Evolutionary conservation across 306 rosid genomes (phyloP).

Genomic region (Glycine tomentella): DNA sequence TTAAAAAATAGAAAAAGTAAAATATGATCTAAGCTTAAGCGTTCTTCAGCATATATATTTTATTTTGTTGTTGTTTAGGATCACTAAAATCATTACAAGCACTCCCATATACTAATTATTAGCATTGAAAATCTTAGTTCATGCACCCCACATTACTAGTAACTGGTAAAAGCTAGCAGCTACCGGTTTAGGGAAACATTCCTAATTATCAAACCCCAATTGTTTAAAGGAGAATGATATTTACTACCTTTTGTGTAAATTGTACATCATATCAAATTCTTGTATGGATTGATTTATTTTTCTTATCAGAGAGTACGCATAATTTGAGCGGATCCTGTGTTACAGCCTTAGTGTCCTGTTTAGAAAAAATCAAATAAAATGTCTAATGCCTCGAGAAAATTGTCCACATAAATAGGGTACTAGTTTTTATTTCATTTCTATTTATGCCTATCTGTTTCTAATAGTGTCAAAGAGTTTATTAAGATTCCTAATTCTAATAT

Average conservation of each 20-base stretch:
- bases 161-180: slow-evolving; percentile 21
- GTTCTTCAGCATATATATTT: too few relatives aligned
- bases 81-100: too few relatives aligned
- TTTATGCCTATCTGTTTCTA: background rate
- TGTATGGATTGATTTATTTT: slow-evolving; percentile 15
- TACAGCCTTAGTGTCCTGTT: background rate
- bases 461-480: background rate
- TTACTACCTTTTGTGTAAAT: slow-evolving; percentile 5
- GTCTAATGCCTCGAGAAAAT: background rate
- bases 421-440: background rate
- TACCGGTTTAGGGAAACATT: slow-evolving; percentile 4
- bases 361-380: background rate
- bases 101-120: too few relatives aligned
- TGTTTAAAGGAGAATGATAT: slow-evolving; percentile 6
- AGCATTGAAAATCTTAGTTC: too few relatives aligned
- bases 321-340: background rate
- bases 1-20: too few relatives aligned
- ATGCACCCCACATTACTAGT: too few relatives aligned
- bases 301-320: slow-evolving; percentile 12
- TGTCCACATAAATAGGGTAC: background rate
- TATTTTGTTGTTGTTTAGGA: too few relatives aligned
- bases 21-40: too few relatives aligned
- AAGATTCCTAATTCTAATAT: background rate
- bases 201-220: background rate
- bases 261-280: background rate